These are phyloP conservation scores for Trichoderma citrinoviride DNA, from an alignment of 2,329 filamentous ascomycete genomes.

Conservation along the genomic window DNA sequence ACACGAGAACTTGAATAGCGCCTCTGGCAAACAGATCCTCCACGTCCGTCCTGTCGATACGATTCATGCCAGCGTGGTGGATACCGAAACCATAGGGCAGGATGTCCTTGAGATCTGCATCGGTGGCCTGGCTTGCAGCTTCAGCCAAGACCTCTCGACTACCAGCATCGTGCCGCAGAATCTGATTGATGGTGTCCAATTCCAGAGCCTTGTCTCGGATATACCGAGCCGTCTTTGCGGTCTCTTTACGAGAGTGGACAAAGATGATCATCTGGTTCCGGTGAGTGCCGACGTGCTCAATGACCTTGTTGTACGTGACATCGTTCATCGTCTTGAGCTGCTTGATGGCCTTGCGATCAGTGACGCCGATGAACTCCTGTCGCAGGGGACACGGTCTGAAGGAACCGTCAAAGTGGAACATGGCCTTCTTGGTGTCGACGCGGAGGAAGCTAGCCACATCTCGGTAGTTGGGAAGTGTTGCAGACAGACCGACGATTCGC, in stretches of 20 bases:
- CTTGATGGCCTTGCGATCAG: constrained; percentile 97
- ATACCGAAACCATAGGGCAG: constrained; percentile 97
- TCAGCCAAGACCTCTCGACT: constrained; percentile 84
- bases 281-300: constrained; percentile 91
- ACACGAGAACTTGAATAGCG: constrained; percentile 90
- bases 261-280: constrained; percentile 99
- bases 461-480: constrained; percentile 92
- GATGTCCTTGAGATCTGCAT: constrained; percentile 87
- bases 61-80: constrained; percentile 95
- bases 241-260: constrained; percentile 97
- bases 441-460: constrained; percentile 95
- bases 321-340: constrained; percentile 99
- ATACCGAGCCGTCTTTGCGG: constrained; percentile 93
- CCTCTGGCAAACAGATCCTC: constrained; percentile 92
- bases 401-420: constrained; percentile 95
- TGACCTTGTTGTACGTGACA: constrained; percentile 94
- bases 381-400: constrained; percentile 91
- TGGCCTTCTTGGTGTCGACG: constrained; percentile 77
- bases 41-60: constrained; percentile 90
- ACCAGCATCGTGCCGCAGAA: constrained; percentile 87
- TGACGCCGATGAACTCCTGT: constrained; percentile 96
- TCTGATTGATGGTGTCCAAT: constrained; percentile 93
- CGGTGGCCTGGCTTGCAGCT: constrained; percentile 77
- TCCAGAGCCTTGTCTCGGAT: constrained; percentile 97
- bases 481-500: constrained; percentile 86